Evolutionary conservation across 495 filamentous ascomycete species (phyloP).

Genomic region (Podospora fimiseda): DNA sequence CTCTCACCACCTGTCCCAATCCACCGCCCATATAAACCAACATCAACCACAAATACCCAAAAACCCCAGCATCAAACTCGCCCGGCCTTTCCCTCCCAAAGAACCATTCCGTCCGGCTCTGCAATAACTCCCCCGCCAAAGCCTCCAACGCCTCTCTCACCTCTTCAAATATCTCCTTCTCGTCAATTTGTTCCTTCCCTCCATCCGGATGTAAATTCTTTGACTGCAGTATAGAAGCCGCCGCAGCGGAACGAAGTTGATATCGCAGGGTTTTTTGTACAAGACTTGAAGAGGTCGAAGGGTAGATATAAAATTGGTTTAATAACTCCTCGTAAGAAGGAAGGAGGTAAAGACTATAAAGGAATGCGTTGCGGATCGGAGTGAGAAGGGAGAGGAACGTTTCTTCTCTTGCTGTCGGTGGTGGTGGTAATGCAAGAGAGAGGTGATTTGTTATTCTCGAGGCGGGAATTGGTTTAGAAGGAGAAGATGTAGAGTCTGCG

Average conservation of each 20-base stretch:
- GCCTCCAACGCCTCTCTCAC: constrained; percentile 69
- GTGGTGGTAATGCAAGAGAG: constrained; percentile 2
- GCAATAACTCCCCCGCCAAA: constrained; percentile 60
- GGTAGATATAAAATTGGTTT: constrained; percentile 59
- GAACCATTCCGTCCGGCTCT: constrained; percentile 41
- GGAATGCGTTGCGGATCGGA: constrained; percentile 78
- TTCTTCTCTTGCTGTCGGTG: constrained; percentile 44
- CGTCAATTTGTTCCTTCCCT: constrained; percentile 42
- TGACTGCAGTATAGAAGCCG: constrained; percentile 14
- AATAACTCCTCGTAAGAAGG: constrained; percentile 56
- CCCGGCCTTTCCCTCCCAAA: constrained; percentile 46
- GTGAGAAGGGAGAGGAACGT: constrained; percentile 81
- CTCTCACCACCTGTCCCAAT: constrained; percentile 14
- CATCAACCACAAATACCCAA: constrained; percentile 83
- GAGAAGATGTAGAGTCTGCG: constrained; percentile 25
- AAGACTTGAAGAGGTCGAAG: constrained; percentile 52
- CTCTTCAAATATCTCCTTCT: constrained; percentile 56
- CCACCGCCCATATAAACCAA: constrained; percentile 28
- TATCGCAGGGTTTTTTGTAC: constrained; percentile 57
- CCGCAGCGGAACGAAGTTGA: constrained; percentile 64
- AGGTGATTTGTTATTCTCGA: constrained; percentile 48
- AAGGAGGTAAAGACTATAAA: constrained; percentile 74
- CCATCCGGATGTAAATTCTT: background rate
- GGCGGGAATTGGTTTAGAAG: constrained; percentile 22
- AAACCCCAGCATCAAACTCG: constrained; percentile 80